Evolutionary conservation across 2,329 filamentous ascomycete species (phyloP).

Genomic region (Fusarium aywerte): DNA sequence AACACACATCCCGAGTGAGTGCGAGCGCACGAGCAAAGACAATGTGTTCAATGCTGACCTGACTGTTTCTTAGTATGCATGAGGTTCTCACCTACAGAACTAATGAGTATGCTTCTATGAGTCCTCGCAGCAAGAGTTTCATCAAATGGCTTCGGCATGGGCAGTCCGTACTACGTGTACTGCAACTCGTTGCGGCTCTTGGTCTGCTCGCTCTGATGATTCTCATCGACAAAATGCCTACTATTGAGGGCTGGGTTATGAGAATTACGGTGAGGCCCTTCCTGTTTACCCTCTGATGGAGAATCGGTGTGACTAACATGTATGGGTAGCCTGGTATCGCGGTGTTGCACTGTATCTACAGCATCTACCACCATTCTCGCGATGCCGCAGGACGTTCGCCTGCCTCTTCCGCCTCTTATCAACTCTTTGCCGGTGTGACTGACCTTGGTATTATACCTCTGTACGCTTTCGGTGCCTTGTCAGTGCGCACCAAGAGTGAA

Average conservation of each 20-base stretch:
- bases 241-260: conserved; percentile 77
- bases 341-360: conserved; percentile 77
- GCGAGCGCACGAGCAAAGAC: not conserved
- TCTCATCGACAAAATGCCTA: conserved; percentile 75
- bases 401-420: conserved; percentile 86
- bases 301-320: conserved; percentile 13
- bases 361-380: conserved; percentile 80
- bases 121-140: conserved; percentile 72
- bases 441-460: conserved; percentile 70
- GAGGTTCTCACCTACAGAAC: conserved; percentile 71
- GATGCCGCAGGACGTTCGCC: conserved; percentile 77
- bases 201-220: conserved; percentile 81
- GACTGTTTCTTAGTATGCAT: conserved; percentile 61
- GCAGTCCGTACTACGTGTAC: conserved; percentile 74
- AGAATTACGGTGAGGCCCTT: conserved; percentile 73
- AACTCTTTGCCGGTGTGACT: conserved; percentile 80
- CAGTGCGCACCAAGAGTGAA: conserved; percentile 56
- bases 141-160: conserved; percentile 75
- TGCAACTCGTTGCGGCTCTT: conserved; percentile 74
- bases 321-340: conserved; percentile 76
- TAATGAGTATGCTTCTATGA: conserved; percentile 72
- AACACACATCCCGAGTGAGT: conserved; percentile 88
- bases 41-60: conserved; percentile 1
- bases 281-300: not conserved
- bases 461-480: conserved; percentile 65